Conservation (phyloP, 2,329 filamentous ascomycete genomes). For the Scolecobasidium constrictum region DNA sequence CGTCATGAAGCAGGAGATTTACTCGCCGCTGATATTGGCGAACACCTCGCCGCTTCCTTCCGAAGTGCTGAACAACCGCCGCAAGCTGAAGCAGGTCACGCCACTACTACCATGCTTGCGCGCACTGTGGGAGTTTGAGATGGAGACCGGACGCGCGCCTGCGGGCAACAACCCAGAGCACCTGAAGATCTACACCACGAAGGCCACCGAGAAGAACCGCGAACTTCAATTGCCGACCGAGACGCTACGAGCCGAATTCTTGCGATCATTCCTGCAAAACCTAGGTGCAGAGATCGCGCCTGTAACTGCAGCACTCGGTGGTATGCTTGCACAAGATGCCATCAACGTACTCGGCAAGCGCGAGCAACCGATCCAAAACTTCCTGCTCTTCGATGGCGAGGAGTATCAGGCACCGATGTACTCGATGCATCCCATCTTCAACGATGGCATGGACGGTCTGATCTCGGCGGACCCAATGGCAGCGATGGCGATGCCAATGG, state of each 20-base stretch:
- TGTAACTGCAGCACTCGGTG: conserved; percentile 80
- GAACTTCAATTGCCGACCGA: conserved; percentile 41
- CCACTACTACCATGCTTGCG: conserved; percentile 77
- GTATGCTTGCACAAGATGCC: conserved; percentile 86
- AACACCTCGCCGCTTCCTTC: conserved; percentile 61
- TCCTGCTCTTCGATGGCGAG: conserved; percentile 83
- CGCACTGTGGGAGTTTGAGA: conserved; percentile 79
- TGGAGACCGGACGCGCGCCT: conserved; percentile 32
- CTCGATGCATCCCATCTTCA: conserved; percentile 8
- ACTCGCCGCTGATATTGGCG: conserved; percentile 78
- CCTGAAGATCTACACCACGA: conserved; percentile 51
- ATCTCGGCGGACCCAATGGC: not conserved
- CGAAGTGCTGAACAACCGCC: conserved; percentile 57
- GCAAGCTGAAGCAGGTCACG: conserved; percentile 64
- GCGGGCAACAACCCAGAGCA: conserved; percentile 1
- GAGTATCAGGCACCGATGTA: conserved; percentile 20
- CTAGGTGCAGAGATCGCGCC: conserved; percentile 75
- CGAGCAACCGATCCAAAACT: conserved; percentile 93
- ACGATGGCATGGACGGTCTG: conserved; percentile 8
- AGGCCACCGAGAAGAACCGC: conserved; percentile 68
- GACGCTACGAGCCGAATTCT: conserved; percentile 45
- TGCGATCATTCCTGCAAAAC: conserved; percentile 79
- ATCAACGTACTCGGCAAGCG: conserved; percentile 89
- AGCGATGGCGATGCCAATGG: not conserved
- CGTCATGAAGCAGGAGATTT: conserved; percentile 84